Evolutionary conservation across 2,329 filamentous ascomycete species (phyloP).

Genomic region (Hypoxylon sp.): DNA sequence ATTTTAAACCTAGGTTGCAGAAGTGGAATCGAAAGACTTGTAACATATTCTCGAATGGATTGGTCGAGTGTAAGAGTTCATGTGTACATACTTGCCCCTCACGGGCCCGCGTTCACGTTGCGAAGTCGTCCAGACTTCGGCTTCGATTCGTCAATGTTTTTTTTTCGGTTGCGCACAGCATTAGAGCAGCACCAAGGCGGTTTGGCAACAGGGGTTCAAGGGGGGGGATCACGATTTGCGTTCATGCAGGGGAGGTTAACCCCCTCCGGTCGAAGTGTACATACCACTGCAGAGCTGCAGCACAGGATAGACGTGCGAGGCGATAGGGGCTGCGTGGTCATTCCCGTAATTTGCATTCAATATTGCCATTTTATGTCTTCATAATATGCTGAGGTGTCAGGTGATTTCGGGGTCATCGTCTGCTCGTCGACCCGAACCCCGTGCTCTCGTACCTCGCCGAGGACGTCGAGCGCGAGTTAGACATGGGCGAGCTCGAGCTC

Average conservation of each 20-base stretch:
- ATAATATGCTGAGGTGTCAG: neutral
- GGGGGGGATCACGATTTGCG: neutral
- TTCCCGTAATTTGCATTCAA: neutral
- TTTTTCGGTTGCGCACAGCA: neutral
- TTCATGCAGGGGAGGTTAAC: conserved; percentile 2
- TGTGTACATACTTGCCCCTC: conserved; percentile 37
- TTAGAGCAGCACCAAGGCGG: neutral
- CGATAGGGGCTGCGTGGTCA: conserved; percentile 14
- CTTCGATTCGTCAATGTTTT: conserved; percentile 4
- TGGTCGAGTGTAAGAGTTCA: conserved; percentile 33
- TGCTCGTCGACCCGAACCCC: conserved; percentile 74
- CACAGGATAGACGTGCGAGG: conserved; percentile 25
- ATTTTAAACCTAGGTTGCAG: neutral
- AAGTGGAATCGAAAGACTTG: conserved; percentile 10
- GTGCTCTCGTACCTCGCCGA: conserved; percentile 70
- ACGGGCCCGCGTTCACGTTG: neutral
- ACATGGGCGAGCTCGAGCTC: conserved; percentile 43
- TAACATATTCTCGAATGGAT: conserved; percentile 26
- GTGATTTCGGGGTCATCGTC: conserved; percentile 52
- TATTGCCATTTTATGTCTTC: neutral
- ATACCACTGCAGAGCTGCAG: conserved; percentile 14
- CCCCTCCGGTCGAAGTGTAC: conserved; percentile 9
- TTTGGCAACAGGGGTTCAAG: neutral
- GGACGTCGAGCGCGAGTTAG: conserved; percentile 51
- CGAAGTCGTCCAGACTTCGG: neutral